These are phyloP conservation scores for Naganishia friedmannii DNA, from an alignment of 768 basidiomycete species.

Conservation along the genomic window DNA sequence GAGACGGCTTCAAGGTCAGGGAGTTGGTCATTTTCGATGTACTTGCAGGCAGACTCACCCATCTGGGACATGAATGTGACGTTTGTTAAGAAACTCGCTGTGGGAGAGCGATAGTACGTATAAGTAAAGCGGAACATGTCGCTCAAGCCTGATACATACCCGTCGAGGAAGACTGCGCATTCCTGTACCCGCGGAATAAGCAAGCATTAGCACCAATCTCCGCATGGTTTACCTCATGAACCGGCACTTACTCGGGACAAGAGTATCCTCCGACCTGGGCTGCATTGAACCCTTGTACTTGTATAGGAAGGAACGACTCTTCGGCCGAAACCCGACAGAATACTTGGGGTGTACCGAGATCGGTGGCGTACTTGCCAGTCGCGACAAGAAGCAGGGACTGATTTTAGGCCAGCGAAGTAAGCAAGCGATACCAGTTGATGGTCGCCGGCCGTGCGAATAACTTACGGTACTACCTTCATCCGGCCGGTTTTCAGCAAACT, in stretches of 20 bases:
- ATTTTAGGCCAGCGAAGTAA: not conserved
- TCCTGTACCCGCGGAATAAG: not conserved
- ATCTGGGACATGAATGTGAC: slow-evolving; percentile 17
- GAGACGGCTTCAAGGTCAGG: too few relatives aligned
- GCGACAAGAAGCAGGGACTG: slow-evolving; percentile 9
- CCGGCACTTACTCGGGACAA: not conserved
- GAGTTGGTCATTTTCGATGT: not conserved
- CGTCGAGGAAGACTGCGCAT: not conserved
- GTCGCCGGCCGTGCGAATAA: not conserved
- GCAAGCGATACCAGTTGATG: not conserved
- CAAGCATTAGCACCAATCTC: not conserved
- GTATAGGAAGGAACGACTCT: slow-evolving; percentile 6
- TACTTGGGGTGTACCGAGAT: not conserved
- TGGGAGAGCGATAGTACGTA: not conserved
- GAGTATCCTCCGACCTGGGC: not conserved
- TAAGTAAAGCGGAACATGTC: not conserved
- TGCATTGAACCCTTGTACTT: not conserved
- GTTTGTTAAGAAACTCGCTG: slow-evolving; percentile 5
- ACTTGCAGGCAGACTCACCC: not conserved
- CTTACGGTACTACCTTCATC: slow-evolving; percentile 12
- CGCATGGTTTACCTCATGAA: not conserved
- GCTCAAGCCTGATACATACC: not conserved
- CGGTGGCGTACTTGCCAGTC: not conserved
- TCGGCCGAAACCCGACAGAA: slow-evolving; percentile 8
- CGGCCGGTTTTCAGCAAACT: slow-evolving; percentile 19